phyloP scores from a whole-genome alignment of 345 rosid species.

The Citrus mangshanensis region DNA sequence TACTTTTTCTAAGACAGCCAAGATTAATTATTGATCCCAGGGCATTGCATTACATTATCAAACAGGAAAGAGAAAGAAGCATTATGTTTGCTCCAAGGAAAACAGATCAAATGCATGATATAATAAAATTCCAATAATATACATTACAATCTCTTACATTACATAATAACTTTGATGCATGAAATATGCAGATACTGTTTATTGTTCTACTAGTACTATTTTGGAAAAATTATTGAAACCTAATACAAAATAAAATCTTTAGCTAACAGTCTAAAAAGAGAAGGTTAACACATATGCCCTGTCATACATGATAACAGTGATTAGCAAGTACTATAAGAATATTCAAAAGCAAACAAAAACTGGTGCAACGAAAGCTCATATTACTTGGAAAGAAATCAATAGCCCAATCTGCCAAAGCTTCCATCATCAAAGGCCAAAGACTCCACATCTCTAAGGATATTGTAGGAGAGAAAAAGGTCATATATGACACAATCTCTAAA shows the following conservation, averaged over 20 bases:
- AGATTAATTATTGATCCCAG: background rate
- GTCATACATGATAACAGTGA: background rate
- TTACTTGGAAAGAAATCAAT: conserved; percentile 94
- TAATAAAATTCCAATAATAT: background rate
- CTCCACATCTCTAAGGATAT: conserved; percentile 96
- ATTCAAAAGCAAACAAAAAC: background rate
- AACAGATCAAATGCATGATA: background rate
- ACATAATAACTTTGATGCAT: background rate
- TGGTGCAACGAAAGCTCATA: background rate
- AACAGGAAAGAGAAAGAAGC: background rate
- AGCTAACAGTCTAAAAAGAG: background rate
- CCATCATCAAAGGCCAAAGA: conserved; percentile 97
- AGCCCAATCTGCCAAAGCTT: conserved; percentile 95
- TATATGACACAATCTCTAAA: conserved; percentile 94
- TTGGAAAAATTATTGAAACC: background rate
- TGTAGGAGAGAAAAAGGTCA: conserved; percentile 95
- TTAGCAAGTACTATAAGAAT: background rate
- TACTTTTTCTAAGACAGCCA: background rate
- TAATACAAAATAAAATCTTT: background rate
- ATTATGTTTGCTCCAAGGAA: background rate
- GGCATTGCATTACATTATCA: background rate
- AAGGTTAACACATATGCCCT: background rate
- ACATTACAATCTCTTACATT: background rate
- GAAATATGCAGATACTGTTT: background rate
- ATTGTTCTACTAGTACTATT: background rate